phyloP scores from a whole-genome alignment of 805 yeast genomes.

The Candida glaebosa region DNA sequence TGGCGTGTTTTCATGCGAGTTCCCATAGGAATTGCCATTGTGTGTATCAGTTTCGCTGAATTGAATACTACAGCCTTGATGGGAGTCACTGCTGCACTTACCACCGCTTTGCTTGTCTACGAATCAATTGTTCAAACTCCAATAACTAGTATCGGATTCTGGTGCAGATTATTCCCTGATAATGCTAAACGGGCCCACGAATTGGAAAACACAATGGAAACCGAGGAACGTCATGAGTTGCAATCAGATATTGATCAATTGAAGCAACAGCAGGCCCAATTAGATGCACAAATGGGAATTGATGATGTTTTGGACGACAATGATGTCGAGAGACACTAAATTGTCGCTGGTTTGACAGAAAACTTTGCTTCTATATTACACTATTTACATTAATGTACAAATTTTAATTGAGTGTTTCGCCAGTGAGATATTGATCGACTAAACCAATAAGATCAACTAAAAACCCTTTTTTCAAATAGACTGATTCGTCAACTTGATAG shows the following conservation, averaged over 20 bases:
- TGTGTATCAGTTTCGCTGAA: conserved; percentile 44
- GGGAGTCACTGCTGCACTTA: conserved; percentile 40
- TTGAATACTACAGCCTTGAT: conserved; percentile 35
- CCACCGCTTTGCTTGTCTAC: conserved; percentile 29
- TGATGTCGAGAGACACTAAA: background rate
- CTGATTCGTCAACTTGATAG: conserved; percentile 17
- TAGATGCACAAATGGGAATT: background rate
- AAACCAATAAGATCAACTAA: conserved; percentile 18
- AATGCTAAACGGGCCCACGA: conserved; percentile 1
- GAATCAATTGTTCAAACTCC: conserved; percentile 35
- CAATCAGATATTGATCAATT: conserved; percentile 1
- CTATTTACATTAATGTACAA: background rate
- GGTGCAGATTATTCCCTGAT: conserved; percentile 2
- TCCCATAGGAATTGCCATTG: conserved; percentile 37
- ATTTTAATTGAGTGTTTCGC: background rate
- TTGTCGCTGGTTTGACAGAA: too few relatives aligned
- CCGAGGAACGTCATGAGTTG: background rate
- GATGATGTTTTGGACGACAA: background rate
- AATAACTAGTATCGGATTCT: conserved; percentile 6
- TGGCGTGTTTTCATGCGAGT: conserved; percentile 39
- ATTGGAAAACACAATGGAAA: background rate
- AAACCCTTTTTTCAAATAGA: conserved; percentile 19
- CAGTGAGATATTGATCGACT: conserved; percentile 1
- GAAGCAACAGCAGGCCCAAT: conserved; percentile 1
- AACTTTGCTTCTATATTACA: background rate